Base-by-base conservation (phyloP, 768 basidiomycete genomes). In the Lactarius deliciosus region DNA sequence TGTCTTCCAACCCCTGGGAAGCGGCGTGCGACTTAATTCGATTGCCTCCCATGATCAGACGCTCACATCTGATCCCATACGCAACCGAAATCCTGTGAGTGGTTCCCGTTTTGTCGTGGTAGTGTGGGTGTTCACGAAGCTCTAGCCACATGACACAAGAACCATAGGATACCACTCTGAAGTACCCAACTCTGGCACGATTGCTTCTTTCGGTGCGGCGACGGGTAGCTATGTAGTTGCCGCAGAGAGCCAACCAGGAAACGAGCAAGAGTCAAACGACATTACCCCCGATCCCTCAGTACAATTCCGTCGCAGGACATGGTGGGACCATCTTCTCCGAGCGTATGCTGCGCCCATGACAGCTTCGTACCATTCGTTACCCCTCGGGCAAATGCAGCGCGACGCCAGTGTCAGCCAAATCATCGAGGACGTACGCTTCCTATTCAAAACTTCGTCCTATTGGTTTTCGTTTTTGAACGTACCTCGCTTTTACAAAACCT, bases 401-500 rank as follows among this genome's bases (percentile, higher is more conserved):
- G 81, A 83, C 41, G 69, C 74, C 11, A 81, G 83, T 15, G 73
- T 80, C 13, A 78, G 79, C 41, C 74, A 74, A 57, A 81, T 90
- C 57, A 77, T 82, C 3, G 72, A 76, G 4, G 89, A 91, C 72
- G 75, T 92, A 18, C 85, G 83, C 6, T 87, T 87, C 67, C 75
- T 90, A 47, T 88, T 91, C 75, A 81, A 80, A 10, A 78, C 78
- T 20, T 86, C 88, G 47, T 86, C 84, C 68, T 85, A 88, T 75
- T 90, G 87, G 86, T 83, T 91, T 72, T 85, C 87, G 11, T 91
- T 90, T 73, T 81, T 91, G 72, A 87, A 90, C 71, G 77, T 90
- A 41, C 88, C 89, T 57, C 83, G 77, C 15, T 91, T 92, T 76
- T 85, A 89, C 69, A 76, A 77, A 56, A 83, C 80, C 63, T 85